Conservation (phyloP, 208 protist genomes). For the Acanthamoeba culbertsoni region DNA sequence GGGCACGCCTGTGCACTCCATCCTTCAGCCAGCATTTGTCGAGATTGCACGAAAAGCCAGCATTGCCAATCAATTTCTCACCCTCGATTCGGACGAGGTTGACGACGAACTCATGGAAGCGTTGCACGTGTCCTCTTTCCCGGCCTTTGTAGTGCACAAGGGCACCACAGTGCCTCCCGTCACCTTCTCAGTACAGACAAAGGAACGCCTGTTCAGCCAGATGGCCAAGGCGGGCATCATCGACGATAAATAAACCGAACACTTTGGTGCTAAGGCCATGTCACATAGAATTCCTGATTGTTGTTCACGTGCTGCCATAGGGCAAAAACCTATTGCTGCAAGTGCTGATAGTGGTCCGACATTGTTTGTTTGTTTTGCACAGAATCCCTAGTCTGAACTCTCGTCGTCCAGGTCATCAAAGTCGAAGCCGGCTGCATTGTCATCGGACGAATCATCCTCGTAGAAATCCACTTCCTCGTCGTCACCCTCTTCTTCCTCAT, state of each 20-base stretch:
- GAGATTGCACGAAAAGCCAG: not conserved
- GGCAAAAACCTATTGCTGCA: no score
- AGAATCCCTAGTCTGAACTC: not conserved
- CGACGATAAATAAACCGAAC: not conserved
- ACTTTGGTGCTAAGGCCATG: no score
- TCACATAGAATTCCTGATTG: no score
- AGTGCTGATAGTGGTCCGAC: no score
- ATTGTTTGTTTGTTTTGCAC: not conserved
- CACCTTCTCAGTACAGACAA: not conserved
- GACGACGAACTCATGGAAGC: not conserved
- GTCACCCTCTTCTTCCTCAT: not conserved
- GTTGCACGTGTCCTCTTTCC: not conserved
- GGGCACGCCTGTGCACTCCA: constrained; percentile 8
- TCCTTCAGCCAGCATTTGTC: not conserved
- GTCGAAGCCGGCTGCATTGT: not conserved
- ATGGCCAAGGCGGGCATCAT: constrained; percentile 30
- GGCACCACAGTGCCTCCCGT: not conserved
- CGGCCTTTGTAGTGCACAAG: constrained; percentile 23
- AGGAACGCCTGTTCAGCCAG: not conserved
- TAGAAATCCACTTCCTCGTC: not conserved
- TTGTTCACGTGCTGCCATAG: no score
- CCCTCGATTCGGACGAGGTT: not conserved
- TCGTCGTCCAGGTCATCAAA: not conserved
- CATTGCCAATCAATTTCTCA: constrained; percentile 5
- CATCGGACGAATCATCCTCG: not conserved